Conservation (phyloP, 331 rosid genomes). For the Rhamnella rubrinervis region DNA sequence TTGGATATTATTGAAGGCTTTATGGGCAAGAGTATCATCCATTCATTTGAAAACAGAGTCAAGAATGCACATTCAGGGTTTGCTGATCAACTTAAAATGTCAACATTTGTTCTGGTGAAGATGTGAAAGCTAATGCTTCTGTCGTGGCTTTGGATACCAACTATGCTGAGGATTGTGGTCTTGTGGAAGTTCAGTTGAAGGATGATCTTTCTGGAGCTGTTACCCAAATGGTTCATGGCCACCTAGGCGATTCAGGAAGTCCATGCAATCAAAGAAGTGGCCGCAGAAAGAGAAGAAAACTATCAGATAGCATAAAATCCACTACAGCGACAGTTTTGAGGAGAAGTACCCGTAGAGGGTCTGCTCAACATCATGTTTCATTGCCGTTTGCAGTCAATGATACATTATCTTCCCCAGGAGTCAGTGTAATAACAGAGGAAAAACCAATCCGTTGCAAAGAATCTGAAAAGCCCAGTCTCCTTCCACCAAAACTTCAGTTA, state of each 20-base stretch:
- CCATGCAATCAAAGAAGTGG: conserved; percentile 39
- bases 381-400: conserved; percentile 34
- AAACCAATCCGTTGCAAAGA: conserved; percentile 39
- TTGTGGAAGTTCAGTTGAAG: conserved; percentile 39
- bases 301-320: conserved; percentile 34
- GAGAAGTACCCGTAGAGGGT: conserved; percentile 92
- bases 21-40: conserved; percentile 14
- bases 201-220: conserved; percentile 49
- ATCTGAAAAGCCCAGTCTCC: conserved; percentile 37
- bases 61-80: conserved; percentile 26
- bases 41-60: conserved; percentile 18
- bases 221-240: conserved; percentile 35
- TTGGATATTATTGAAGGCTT: conserved; percentile 31
- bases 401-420: conserved; percentile 42
- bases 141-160: conserved; percentile 26
- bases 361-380: conserved; percentile 42
- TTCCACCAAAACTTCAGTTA: conserved; percentile 54
- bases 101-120: conserved; percentile 28
- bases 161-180: conserved; percentile 31
- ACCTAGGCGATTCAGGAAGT: conserved; percentile 43
- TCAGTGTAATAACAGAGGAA: conserved; percentile 61
- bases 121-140: conserved; percentile 30
- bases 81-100: conserved; percentile 37
- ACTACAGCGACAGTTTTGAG: conserved; percentile 64
- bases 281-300: conserved; percentile 63